Evolutionary conservation across 164 flowering plant genomes (phyloP).

Genomic region (Sextonia rubra): DNA sequence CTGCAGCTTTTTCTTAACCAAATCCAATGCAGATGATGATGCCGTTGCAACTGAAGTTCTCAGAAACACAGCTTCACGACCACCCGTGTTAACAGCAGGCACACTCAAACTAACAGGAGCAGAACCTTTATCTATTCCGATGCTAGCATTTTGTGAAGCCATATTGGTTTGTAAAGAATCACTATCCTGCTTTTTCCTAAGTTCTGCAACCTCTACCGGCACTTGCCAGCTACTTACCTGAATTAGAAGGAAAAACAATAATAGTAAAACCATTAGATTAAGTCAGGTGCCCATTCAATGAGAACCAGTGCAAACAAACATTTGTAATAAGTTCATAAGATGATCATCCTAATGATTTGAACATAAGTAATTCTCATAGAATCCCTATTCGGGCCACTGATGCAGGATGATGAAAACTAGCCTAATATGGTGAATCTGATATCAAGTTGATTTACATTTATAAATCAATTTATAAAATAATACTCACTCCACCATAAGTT

Average conservation of each 20-base stretch:
- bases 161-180: constrained; percentile 35
- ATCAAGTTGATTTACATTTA: no score
- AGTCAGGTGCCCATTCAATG: not conserved
- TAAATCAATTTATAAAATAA: no score
- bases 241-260: not conserved
- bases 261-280: not conserved
- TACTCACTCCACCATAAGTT: no score
- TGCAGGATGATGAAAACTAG: no score
- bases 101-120: constrained; percentile 50
- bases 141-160: constrained; percentile 28
- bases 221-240: constrained; percentile 98
- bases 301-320: not conserved
- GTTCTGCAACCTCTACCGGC: constrained; percentile 73
- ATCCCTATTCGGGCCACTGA: not conserved
- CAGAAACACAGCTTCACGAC: constrained; percentile 73
- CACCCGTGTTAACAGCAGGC: constrained; percentile 79
- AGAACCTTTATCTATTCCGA: constrained; percentile 45
- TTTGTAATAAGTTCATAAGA: not conserved
- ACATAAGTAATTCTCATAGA: not conserved
- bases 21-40: constrained; percentile 85
- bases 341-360: not conserved
- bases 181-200: constrained; percentile 60
- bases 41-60: constrained; percentile 44
- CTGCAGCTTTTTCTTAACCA: constrained; percentile 89
- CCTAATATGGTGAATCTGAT: no score